Base-by-base conservation (phyloP, 1,284 basidiomycete species). In the Ustilago sp. region DNA sequence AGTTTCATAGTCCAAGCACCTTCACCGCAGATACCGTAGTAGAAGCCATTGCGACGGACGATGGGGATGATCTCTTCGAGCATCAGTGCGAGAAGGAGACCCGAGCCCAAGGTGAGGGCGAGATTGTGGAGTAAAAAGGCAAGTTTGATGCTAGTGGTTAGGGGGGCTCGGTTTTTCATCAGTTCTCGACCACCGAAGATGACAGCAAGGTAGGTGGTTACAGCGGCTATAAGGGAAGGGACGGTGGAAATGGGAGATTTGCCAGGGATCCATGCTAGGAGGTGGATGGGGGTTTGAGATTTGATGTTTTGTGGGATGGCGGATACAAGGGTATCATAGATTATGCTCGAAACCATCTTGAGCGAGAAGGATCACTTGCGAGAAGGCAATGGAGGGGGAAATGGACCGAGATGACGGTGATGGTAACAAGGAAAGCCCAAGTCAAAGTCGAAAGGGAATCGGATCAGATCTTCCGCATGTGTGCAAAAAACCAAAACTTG, bases 71-170 rank as follows among this genome's bases (percentile, higher is more conserved):
- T 67, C 54, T 82, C 94, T 87, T 98, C 95, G 50, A 94, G 87
- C 90, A 98, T 96, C 52, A 97, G 89, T 15, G 89, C 88, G 51
- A 99, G 91, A 45, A 98, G 89, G 56, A 98, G 87, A 34, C 89
- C 89, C 74, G 94, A 95, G 39, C 94, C 95, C 41, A 89, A 84
- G 74, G 93, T 94, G 71, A 99, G 90, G 85, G 95, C 88, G 76
- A 94, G 88, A 86, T 99, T 99, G 88, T 99, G 96, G 57, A 93
- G 86, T 88, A 95, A 93, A 88, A 99, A 99, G 74, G 95, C 90
- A 57, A 90, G 87, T 83, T 92, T 94, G 74, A 85, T 74, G 58
- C 66, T 74, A 2, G 65, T 63, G 90, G 89, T 47, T 92, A 90
- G 81, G 89, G 88, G 79, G 89, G 90, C 86, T 38, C 64, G 56